These are phyloP conservation scores for Tetracladium setigerum DNA, from an alignment of 495 filamentous ascomycete genomes.

Conservation along the genomic window DNA sequence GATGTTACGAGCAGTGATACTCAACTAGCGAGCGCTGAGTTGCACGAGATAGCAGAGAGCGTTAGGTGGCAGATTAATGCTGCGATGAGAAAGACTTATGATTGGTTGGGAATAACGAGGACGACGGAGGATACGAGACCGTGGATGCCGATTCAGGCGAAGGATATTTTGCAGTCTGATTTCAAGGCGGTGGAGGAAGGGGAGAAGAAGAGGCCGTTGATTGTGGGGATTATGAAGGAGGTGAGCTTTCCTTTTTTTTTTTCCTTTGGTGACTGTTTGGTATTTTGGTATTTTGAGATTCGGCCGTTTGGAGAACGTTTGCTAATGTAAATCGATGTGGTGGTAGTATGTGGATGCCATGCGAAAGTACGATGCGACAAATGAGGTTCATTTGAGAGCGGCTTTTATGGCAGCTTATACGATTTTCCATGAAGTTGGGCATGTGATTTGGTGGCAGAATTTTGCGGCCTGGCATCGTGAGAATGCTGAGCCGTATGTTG, in stretches of 20 bases:
- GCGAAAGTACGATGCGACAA: too few species aligned
- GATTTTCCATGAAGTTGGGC: constrained; percentile 14
- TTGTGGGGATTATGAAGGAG: constrained; percentile 7
- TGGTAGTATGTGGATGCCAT: too few species aligned
- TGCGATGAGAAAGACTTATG: background rate
- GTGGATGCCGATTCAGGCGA: background rate
- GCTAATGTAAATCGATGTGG: too few species aligned
- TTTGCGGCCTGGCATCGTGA: constrained; percentile 2
- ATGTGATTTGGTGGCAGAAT: constrained; percentile 8
- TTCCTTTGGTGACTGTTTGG: too few species aligned
- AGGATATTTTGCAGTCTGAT: background rate
- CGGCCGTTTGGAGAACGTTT: too few species aligned
- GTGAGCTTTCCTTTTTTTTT: too few species aligned
- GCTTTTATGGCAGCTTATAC: constrained; percentile 11
- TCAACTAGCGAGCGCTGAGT: background rate
- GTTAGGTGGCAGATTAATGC: constrained; percentile 11
- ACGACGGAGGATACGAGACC: background rate
- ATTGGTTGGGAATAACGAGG: constrained; percentile 8
- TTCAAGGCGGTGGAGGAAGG: background rate
- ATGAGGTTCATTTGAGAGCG: background rate
- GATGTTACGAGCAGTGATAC: background rate
- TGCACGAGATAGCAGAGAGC: constrained; percentile 5
- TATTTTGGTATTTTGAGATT: too few species aligned
- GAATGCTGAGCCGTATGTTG: constrained; percentile 5
- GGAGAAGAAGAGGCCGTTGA: background rate